phyloP scores from a whole-genome alignment of 306 rosid genomes.

The Gastrolobium villosum region DNA sequence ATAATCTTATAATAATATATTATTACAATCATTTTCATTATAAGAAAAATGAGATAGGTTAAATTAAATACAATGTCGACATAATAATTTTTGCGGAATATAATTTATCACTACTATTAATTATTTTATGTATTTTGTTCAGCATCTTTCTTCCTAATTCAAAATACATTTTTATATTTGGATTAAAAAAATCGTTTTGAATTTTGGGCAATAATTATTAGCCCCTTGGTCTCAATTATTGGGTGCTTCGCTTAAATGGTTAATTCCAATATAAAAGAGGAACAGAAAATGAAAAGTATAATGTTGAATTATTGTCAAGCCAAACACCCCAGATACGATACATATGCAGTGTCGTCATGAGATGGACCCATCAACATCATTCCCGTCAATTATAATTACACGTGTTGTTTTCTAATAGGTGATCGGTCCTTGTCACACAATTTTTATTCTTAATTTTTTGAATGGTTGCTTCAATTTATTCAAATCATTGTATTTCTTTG shows the following conservation, averaged over 20 bases:
- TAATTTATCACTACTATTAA: not conserved
- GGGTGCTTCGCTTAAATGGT: constrained; percentile 17
- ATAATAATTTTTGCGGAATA: not conserved
- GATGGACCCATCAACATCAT: constrained; percentile 52
- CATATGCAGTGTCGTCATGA: constrained; percentile 35
- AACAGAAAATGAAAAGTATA: not conserved
- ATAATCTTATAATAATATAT: not conserved
- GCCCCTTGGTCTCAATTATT: constrained; percentile 47
- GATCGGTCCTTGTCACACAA: constrained; percentile 2
- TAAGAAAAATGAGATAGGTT: not conserved
- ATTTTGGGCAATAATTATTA: constrained; percentile 42
- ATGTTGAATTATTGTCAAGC: constrained; percentile 29
- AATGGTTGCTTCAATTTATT: constrained; percentile 14
- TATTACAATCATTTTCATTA: no score
- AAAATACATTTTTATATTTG: not conserved
- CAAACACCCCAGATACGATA: constrained; percentile 36
- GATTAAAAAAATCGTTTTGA: not conserved
- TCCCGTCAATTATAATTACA: constrained; percentile 31
- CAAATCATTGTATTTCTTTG: constrained; percentile 2
- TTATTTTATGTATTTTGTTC: not conserved
- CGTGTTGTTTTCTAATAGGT: constrained; percentile 35
- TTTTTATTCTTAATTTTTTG: constrained; percentile 13
- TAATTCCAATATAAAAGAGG: not conserved
- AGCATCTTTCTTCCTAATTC: constrained; percentile 1
- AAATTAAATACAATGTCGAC: not conserved